Evolutionary conservation across 1,284 basidiomycete species (phyloP).

Genomic region (Stereum hirsutum): DNA sequence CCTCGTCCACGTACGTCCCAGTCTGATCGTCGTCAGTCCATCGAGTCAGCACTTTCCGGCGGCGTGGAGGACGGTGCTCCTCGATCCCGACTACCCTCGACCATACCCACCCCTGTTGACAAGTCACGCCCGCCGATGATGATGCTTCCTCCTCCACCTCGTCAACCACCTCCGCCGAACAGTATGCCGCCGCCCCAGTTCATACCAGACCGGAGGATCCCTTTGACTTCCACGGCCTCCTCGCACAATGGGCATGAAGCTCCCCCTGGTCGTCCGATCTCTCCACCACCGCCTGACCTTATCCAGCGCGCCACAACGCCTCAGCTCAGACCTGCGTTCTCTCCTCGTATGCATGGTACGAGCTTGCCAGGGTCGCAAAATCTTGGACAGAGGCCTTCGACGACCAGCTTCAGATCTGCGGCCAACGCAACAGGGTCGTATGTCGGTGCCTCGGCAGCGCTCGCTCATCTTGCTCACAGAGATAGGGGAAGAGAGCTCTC

Average conservation of each 20-base stretch:
- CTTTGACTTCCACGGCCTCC: constrained; percentile 39
- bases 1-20: constrained; percentile 29
- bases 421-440: no score
- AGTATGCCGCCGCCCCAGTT: constrained; percentile 70
- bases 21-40: constrained; percentile 36
- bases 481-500: constrained; percentile 46
- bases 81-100: constrained; percentile 41
- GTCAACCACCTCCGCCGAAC: constrained; percentile 65
- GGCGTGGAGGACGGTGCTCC: constrained; percentile 30
- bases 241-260: constrained; percentile 42
- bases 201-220: constrained; percentile 59
- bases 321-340: constrained; percentile 45
- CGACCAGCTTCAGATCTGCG: constrained; percentile 71
- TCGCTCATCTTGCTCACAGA: constrained; percentile 33
- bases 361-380: constrained; percentile 63
- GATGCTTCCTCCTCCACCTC: constrained; percentile 78
- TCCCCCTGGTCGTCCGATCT: constrained; percentile 74
- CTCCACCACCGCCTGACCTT: constrained; percentile 83
- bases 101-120: constrained; percentile 37
- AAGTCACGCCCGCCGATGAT: constrained; percentile 79
- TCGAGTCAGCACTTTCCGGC: constrained; percentile 58
- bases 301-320: constrained; percentile 83
- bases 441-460: constrained; percentile 38
- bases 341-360: constrained; percentile 47
- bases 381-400: constrained; percentile 68